Percentiles rank a stretch among this genome's conserved stretches.
Conservation (phyloP, 148 eudicot species). For the Salicornia ramosissima region DNA sequence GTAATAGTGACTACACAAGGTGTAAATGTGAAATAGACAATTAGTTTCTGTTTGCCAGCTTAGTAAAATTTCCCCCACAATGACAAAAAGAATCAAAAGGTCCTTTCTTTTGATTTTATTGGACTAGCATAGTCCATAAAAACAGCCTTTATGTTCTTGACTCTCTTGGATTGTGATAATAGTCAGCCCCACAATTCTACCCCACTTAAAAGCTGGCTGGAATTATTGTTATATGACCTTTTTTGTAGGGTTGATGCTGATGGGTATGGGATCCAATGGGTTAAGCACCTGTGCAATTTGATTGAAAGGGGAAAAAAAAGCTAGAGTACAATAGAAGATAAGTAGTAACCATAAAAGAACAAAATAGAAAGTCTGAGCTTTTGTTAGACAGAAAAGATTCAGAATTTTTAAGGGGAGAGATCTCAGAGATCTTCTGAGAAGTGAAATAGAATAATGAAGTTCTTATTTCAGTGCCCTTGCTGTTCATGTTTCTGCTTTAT, state of each 20-base stretch:
- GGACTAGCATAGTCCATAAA: constrained; percentile 24
- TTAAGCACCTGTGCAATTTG: constrained; percentile 14
- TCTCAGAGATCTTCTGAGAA: neutral
- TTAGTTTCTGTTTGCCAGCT: constrained; percentile 29
- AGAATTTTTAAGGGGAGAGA: neutral
- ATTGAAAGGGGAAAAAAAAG: neutral
- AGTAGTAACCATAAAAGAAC: constrained; percentile 7
- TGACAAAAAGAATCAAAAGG: constrained; percentile 19
- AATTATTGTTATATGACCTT: constrained; percentile 10
- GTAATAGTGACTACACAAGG: neutral
- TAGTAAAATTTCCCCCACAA: constrained; percentile 11
- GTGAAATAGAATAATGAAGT: constrained; percentile 31
- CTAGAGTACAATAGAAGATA: constrained; percentile 19
- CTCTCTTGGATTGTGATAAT: constrained; percentile 12
- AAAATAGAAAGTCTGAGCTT: neutral
- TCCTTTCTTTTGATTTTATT: constrained; percentile 1
- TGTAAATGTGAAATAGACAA: neutral
- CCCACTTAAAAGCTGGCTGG: constrained; percentile 25
- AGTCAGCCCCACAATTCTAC: constrained; percentile 25
- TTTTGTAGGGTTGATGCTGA: constrained; percentile 30
- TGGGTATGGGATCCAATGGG: constrained; percentile 39
- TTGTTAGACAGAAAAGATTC: neutral
- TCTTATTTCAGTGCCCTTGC: constrained; percentile 52
- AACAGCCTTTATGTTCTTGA: constrained; percentile 15
- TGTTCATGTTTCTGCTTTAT: constrained; percentile 55